Evolutionary conservation across 169 alveolate species (phyloP), one percentile per base, ranked within the genome.

Genomic region (Fabrea salina): DNA sequence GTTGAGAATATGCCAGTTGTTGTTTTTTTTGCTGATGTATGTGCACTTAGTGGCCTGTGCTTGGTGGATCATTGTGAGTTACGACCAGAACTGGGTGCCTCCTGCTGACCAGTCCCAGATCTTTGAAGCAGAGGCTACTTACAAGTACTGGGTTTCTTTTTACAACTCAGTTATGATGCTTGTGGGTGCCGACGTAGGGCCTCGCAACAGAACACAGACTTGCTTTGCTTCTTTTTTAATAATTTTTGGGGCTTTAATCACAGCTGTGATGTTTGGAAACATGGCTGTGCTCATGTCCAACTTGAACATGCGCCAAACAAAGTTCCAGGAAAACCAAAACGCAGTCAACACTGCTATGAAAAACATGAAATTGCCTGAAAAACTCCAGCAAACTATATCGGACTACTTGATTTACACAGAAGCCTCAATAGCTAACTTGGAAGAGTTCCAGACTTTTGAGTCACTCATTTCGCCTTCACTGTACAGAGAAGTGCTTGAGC

Each of bases 31-130:
- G 32, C 2, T 27, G 32, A 54, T 74, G 16, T 74, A 74, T 25
- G 13, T 50, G 0, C 81, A 74, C 39, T 40, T 74, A 27, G 11
- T 74, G 37, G 71, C 81, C 22, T 74, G 81, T 32, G 13, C 2
- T 30, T 54, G 68, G 41, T 53, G 16, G 33, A 27, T 30, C 40
- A n/a, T 74, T 51, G 81, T 74, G 11, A 32, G 22, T 11, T 22
- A 53, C 0, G 8, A 33, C 32, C 37, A 54, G 8, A 39, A 25
- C 3, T 51, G 81, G 39, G 44, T 32, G 4, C 74, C 81, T 25
- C 30, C 30, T 54, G 19, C 27, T 4, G 16, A 16, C 6, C 49
- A 8, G n/a, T 35, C 25, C 16, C 16, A 33, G n/a, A 13, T 53
- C 19, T 74, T 32, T 54, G 57, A 54, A 5, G 25, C 19, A 5